Conservation (phyloP, 2,329 filamentous ascomycete species). For the Talaromyces piceae region DNA sequence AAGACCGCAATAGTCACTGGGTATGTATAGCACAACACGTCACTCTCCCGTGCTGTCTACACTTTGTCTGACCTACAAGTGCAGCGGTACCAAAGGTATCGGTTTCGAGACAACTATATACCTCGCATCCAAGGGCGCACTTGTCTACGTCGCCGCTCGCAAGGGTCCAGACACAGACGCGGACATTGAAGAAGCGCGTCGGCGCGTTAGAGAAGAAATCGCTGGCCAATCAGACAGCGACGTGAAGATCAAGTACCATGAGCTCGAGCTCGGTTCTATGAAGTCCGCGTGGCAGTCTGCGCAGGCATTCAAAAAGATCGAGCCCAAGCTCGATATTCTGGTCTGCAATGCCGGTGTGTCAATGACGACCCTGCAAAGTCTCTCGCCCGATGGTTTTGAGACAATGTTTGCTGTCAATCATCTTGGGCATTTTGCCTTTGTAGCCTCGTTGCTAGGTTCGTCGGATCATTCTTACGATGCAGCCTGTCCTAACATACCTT, state of each 20-base stretch:
- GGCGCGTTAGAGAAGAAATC: background rate
- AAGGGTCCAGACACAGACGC: conserved; percentile 4
- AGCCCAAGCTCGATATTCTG: conserved; percentile 6
- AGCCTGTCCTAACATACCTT: background rate
- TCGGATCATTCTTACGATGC: background rate
- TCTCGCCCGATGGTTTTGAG: conserved; percentile 10
- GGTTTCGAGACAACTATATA: conserved; percentile 10
- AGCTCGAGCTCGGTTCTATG: conserved; percentile 9
- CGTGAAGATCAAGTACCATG: conserved; percentile 7
- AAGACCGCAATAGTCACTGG: conserved; percentile 9
- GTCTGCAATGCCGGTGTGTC: conserved; percentile 11
- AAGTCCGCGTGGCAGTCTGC: conserved; percentile 7
- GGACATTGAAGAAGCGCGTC: conserved; percentile 8
- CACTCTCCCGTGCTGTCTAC: too few species aligned
- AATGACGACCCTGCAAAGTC: conserved; percentile 9
- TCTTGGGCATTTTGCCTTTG: conserved; percentile 10
- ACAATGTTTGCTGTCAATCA: conserved; percentile 10
- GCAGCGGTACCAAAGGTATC: conserved; percentile 10
- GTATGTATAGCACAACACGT: background rate
- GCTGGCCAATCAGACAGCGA: background rate
- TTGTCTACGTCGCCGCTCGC: conserved; percentile 10
- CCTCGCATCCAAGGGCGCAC: conserved; percentile 9
- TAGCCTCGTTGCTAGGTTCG: conserved; percentile 4
- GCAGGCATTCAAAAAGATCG: conserved; percentile 1
- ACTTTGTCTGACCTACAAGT: background rate